Base-by-base conservation (phyloP, 495 filamentous ascomycete species). In the Tuber calosporum region DNA sequence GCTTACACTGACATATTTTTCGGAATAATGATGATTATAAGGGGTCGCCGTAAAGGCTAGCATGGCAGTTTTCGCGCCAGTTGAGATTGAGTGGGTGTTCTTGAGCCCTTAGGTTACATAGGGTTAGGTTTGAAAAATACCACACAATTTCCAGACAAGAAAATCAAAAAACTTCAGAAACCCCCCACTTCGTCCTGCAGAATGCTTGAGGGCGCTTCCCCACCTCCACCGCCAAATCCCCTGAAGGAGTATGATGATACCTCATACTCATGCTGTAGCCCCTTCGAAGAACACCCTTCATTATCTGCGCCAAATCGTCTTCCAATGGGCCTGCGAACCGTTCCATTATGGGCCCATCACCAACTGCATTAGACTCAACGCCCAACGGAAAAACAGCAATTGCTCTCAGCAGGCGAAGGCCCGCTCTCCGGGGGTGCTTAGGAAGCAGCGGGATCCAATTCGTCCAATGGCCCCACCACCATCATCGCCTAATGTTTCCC, bases 271-370 rank as follows among this genome's bases (percentile, higher is more conserved):
- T 66, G 76, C 75, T 22, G 48, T 69, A 66, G 79, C 72, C 71
- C 78, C 79, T 42, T 80, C 79, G 53, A 68, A 73, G 79, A 80
- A 48, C 69, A 67, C 73, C 71, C 79, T 80, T 71, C 72, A 71
- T 67, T 80, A 77, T 73, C 72, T 80, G 58, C 79, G 72, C 70
- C 78, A 80, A 67, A 48, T 80, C 41, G 37, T 80, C 40, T 80
- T 80, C 37, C 79, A 68, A 36, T 69, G 69, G 66, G 38, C 42
- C n/a, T 70, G 53, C 71, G 71, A 67, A 68, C 73, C 69, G 48
- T 40, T 58, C 66, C 41, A 37, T 53, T 45, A 70, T 72, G 68
- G 43, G 53, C 53, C 26, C 53, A 62, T 48, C 37, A 26, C 72
- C 72, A 73, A 48, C 73, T 78, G 71, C 42, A 13, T 66, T 15